phyloP scores from a whole-genome alignment of 805 yeast genomes.

The Starmerella stigmatis region DNA sequence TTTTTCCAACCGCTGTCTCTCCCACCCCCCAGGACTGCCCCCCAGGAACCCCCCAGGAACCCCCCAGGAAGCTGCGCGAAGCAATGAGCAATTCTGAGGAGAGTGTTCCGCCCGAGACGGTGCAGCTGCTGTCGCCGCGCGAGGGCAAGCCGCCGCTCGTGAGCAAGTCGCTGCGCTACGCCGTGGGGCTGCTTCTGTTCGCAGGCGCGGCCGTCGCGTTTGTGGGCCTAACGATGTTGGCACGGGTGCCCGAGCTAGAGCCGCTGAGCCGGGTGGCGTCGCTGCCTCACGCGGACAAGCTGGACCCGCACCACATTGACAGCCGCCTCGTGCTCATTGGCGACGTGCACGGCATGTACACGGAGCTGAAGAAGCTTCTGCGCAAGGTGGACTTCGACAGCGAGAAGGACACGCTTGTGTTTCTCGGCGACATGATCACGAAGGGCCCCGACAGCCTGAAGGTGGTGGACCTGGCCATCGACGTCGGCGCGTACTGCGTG shows the following conservation, averaged over 20 bases:
- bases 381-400: slow-evolving; percentile 36
- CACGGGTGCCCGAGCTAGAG: slow-evolving; percentile 13
- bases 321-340: slow-evolving; percentile 61
- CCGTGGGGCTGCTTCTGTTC: slow-evolving; percentile 1
- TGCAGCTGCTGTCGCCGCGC: background rate
- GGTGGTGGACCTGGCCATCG: slow-evolving; percentile 56
- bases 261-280: slow-evolving; percentile 24
- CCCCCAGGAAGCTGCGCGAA: too few relatives aligned
- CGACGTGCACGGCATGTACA: slow-evolving; percentile 75
- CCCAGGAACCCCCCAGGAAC: too few relatives aligned
- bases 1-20: too few relatives aligned
- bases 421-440: slow-evolving; percentile 75
- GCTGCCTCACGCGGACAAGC: slow-evolving; percentile 17
- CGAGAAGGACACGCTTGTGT: slow-evolving; percentile 45
- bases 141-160: background rate
- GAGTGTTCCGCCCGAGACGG: background rate
- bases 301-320: slow-evolving; percentile 16
- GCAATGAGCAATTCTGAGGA: background rate
- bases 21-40: too few relatives aligned
- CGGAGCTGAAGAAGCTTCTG: slow-evolving; percentile 45
- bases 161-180: background rate
- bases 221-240: background rate
- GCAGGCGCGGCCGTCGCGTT: slow-evolving; percentile 6
- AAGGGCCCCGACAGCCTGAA: slow-evolving; percentile 71
- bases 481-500: slow-evolving; percentile 55